Percentiles rank a stretch among this genome's conserved stretches.
Conservation (phyloP, 345 rosid species). For the Salix exigua region DNA sequence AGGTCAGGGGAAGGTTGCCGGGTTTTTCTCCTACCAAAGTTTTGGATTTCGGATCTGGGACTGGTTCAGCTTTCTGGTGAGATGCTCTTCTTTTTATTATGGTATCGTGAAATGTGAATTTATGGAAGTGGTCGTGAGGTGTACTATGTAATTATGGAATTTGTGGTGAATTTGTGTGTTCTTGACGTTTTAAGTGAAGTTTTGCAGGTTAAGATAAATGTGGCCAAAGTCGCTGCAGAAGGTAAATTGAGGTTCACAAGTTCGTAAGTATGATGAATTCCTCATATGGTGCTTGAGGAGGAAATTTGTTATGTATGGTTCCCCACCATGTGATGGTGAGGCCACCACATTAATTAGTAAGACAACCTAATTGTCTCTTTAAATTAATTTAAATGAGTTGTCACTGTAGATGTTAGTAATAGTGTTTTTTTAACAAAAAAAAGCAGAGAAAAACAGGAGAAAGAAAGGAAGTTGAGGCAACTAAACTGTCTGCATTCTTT, state of each 20-base stretch:
- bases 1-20: slow-evolving; percentile 76
- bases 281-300: too few relatives aligned
- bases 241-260: slow-evolving; percentile 28
- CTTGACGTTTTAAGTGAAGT: slow-evolving; percentile 4
- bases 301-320: too few relatives aligned
- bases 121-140: neutral
- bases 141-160: neutral
- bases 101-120: neutral
- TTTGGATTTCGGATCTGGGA: slow-evolving; percentile 91
- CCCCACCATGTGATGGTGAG: too few relatives aligned
- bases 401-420: too few relatives aligned
- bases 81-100: neutral
- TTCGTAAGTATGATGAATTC: too few relatives aligned
- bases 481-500: fast-evolving
- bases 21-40: slow-evolving; percentile 65
- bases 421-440: too few relatives aligned
- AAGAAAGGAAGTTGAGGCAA: too few relatives aligned
- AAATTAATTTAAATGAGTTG: too few relatives aligned
- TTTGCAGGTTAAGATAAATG: slow-evolving; percentile 69
- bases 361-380: too few relatives aligned
- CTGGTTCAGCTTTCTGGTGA: slow-evolving; percentile 95
- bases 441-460: too few relatives aligned
- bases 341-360: too few relatives aligned
- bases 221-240: slow-evolving; percentile 78
- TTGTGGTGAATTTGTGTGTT: neutral